Base-by-base conservation (phyloP, 2,329 filamentous ascomycete species). In the Trichoderma breve region DNA sequence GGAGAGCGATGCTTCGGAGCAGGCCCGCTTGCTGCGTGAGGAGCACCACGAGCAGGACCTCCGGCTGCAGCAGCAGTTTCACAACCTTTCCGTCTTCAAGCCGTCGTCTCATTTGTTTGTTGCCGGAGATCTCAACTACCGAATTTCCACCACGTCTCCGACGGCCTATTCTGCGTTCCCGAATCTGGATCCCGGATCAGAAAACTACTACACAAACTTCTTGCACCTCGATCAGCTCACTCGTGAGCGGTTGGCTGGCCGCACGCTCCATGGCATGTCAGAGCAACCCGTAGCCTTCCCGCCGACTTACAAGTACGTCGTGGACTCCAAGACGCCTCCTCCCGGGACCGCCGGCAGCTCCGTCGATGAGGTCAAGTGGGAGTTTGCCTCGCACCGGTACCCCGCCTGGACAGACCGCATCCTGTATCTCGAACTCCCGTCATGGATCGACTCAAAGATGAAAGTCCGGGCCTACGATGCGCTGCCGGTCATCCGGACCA, bases 351-450 rank as follows among this genome's bases (percentile, higher is more conserved):
- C 32, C 64, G 75, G 74, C 2, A 78, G 79, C 24, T 76, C 79
- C 58, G 76, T 77, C 67, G 77, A 80, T 32, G 78, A 83, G 3
- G 81, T 86, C 4, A 82, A 84, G 12, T 95, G 92, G 91, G 82
- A 85, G 36, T 98, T 94, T 88, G 93, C 94, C 8, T 84, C 86
- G 71, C 93, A 97, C 79, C 90, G 96, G 60, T 97, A 93, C 87
- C 95, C 96, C 1, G 91, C 91, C 77, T 98, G 95, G 96, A 97
- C 94, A 77, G 96, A 98, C 81, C 90, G 96, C 4, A 91, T 98
- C 24, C 84, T 98, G 24, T 98, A 90, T 80, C 84, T 95, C 3
- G 88, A 92, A 66, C 82, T 87, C 26, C 89, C 87, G 24, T 80
- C 81, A 26, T 90, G 87, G 86, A 78, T 85, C 51, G 81, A 81